Evolutionary conservation across 2,329 filamentous ascomycete genomes (phyloP).

Genomic region (Microcera coccophila): DNA sequence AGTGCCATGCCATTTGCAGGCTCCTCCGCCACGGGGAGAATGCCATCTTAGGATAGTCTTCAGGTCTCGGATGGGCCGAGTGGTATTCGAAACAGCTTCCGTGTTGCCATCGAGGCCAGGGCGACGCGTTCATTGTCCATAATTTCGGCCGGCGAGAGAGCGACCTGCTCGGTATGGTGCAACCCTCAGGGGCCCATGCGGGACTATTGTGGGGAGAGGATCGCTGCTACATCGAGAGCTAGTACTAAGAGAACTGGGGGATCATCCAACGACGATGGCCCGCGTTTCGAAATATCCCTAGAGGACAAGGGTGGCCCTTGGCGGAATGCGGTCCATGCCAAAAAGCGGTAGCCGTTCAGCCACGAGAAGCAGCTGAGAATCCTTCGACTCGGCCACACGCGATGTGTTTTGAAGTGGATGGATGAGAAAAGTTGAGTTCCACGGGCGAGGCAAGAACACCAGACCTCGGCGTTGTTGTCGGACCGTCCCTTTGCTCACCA

Average conservation of each 20-base stretch:
- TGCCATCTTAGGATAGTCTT: too few relatives aligned
- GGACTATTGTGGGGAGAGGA: neutral
- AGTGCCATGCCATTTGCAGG: too few relatives aligned
- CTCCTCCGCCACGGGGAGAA: too few relatives aligned
- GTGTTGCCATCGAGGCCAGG: too few relatives aligned
- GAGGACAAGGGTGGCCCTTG: slow-evolving; percentile 1
- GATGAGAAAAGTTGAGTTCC: neutral
- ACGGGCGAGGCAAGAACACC: neutral
- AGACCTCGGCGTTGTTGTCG: neutral
- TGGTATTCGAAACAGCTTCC: too few relatives aligned
- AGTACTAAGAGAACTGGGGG: neutral
- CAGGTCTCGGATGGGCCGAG: too few relatives aligned
- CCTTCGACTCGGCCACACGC: slow-evolving; percentile 6
- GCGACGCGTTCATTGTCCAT: too few relatives aligned
- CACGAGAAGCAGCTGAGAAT: neutral
- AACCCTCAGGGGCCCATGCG: too few relatives aligned
- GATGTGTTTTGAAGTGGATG: slow-evolving; percentile 2
- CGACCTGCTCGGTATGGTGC: too few relatives aligned
- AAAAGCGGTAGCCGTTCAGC: slow-evolving; percentile 3
- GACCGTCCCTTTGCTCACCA: too few relatives aligned
- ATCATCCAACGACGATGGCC: slow-evolving; percentile 2
- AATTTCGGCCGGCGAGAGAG: too few relatives aligned
- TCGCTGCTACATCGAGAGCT: neutral
- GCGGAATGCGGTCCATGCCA: slow-evolving; percentile 2
- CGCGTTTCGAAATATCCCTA: neutral